Base-by-base conservation (phyloP, 345 rosid species). In the Fremontodendron californicum region DNA sequence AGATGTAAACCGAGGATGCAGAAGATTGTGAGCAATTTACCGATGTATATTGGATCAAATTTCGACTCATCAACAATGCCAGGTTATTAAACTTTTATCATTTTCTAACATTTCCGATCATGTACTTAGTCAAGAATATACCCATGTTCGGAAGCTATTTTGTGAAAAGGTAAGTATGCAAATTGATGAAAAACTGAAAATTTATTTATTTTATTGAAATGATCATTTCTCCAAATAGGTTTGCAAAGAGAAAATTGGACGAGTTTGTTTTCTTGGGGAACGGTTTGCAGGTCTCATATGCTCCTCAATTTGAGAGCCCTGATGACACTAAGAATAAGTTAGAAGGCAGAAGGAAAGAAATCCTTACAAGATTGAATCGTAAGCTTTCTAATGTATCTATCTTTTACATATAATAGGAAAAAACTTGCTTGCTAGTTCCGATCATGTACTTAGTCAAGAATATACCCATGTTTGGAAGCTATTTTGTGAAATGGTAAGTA, bases 231-330 rank as follows among this genome's bases (percentile, higher is more conserved):
- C 21, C 15, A 39, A 35, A 71, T 79, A 91, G 99, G 87, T 92
- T 92, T 88, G 98, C 98, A 0, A 96, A 93, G 83, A 88, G 92
- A 84, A 96, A 91, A 76, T 76, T 96, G 88, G 99, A 96, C 62
- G 96, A 90, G 83, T 89, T 79, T 78, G 87, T 78, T 33, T 96
- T 93, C 85, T 79, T 92, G 70, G 97, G 97, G 75, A 90, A 92
- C 69, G 82, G 81, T 58, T 82, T 96, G 72, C 89, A 90, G 76
- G 89, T 96, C 67, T 85, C 90, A 0, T 92, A 92, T 88, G 98
- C 97, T 79, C 86, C 96, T 33, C 88, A 91, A 8, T 96, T 88
- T 70, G 98, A 96, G 83, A 89, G 83, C 73, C 76, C 90, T 3
- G 55, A 71, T 45, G 99, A 93, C 81, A 90, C 98, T 12, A 87